Conservation (phyloP, 352 stramenopile genomes). For the Pythium chondricola region DNA sequence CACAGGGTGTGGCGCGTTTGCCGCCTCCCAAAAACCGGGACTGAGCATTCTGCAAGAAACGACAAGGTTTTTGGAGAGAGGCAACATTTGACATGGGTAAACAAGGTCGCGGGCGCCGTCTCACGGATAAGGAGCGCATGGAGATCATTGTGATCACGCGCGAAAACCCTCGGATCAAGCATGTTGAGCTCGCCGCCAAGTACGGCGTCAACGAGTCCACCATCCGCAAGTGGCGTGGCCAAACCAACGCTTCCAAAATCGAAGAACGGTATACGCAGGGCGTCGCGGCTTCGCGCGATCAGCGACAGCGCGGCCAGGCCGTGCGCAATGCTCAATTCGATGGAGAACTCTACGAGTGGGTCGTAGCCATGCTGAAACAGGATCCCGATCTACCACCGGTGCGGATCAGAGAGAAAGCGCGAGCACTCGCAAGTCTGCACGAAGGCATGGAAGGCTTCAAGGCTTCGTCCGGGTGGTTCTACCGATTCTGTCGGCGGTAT, state of each 20-base stretch:
- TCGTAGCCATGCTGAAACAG: conserved; percentile 15
- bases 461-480: conserved; percentile 50
- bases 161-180: conserved; percentile 33
- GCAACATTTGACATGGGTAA: conserved; percentile 20
- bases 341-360: conserved; percentile 32
- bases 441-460: conserved; percentile 44
- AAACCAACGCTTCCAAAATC: conserved; percentile 31
- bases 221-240: conserved; percentile 47
- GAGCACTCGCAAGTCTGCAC: conserved; percentile 21
- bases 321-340: conserved; percentile 39
- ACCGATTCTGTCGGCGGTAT: conserved; percentile 42
- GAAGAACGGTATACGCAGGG: conserved; percentile 33
- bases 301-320: conserved; percentile 28
- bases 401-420: conserved; percentile 30
- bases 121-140: conserved; percentile 59
- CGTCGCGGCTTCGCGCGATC: conserved; percentile 25
- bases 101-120: conserved; percentile 34
- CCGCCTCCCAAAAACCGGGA: too few species aligned
- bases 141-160: conserved; percentile 54
- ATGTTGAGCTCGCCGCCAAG: conserved; percentile 39
- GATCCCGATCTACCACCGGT: conserved; percentile 19
- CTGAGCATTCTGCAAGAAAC: conserved; percentile 14
- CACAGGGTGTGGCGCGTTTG: too few species aligned
- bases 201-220: conserved; percentile 53
- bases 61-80: conserved; percentile 20